Percentiles rank a stretch among this genome's conserved stretches.
Conservation (phyloP, 2,329 filamentous ascomycete species). For the Trichocomaceae sp. region DNA sequence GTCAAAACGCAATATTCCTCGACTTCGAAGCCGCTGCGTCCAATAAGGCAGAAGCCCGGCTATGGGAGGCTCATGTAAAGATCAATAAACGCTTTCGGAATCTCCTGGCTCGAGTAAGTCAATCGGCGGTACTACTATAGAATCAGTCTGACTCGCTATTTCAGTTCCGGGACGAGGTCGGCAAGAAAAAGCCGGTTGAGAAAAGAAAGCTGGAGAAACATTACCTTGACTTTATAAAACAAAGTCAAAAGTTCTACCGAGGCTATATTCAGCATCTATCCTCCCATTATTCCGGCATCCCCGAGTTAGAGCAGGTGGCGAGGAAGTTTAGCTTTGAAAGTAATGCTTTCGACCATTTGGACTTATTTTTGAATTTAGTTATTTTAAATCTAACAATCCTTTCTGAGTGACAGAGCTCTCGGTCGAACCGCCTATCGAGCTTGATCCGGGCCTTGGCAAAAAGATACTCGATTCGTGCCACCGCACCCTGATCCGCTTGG, state of each 20-base stretch:
- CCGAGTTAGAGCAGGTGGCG: conserved; percentile 54
- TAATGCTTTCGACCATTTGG: conserved; percentile 24
- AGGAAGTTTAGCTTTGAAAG: conserved; percentile 44
- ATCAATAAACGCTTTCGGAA: conserved; percentile 75
- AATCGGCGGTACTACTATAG: background rate
- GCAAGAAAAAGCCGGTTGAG: conserved; percentile 52
- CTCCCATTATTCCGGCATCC: conserved; percentile 50
- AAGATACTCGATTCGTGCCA: conserved; percentile 69
- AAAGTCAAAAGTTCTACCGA: conserved; percentile 81
- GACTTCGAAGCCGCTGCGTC: conserved; percentile 48
- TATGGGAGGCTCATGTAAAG: conserved; percentile 73
- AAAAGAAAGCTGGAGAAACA: conserved; percentile 73
- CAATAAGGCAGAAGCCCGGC: conserved; percentile 59
- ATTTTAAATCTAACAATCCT: conserved; percentile 7
- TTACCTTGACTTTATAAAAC: conserved; percentile 79
- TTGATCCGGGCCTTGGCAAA: conserved; percentile 47
- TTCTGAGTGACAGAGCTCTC: conserved; percentile 34
- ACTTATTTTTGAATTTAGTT: background rate
- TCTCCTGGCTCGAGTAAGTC: conserved; percentile 51
- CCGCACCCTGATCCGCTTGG: conserved; percentile 74
- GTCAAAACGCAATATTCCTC: conserved; percentile 64
- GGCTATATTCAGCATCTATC: conserved; percentile 74
- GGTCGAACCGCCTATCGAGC: conserved; percentile 40
- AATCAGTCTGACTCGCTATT: conserved; percentile 6
- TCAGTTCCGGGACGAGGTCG: conserved; percentile 45